Percentiles rank a stretch among this genome's conserved stretches.
Evolutionary conservation across 2,329 filamentous ascomycete genomes (phyloP).

Genomic region (Aspergillus proliferans): DNA sequence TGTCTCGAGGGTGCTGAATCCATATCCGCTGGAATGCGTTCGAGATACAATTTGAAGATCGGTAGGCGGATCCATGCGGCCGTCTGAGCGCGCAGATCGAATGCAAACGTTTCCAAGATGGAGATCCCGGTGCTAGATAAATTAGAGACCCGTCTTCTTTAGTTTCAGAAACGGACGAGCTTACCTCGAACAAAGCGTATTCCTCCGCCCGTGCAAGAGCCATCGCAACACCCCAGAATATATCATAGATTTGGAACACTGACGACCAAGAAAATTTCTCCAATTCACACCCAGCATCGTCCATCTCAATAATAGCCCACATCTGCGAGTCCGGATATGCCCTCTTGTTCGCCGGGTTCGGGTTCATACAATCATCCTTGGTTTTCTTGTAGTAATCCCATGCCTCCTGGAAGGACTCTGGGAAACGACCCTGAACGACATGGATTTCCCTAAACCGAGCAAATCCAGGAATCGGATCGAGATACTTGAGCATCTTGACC

Average conservation of each 20-base stretch:
- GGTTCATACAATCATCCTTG: conserved; percentile 46
- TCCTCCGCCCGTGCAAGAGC: conserved; percentile 57
- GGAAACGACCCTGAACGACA: conserved; percentile 52
- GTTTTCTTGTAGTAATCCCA: conserved; percentile 36
- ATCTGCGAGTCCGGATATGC: conserved; percentile 52
- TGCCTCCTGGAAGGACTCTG: conserved; percentile 44
- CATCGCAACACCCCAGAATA: conserved; percentile 62
- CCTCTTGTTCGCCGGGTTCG: conserved; percentile 49
- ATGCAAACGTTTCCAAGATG: conserved; percentile 64
- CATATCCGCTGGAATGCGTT: conserved; percentile 38
- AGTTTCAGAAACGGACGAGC: background rate
- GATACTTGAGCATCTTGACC: conserved; percentile 49
- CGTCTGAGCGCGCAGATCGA: conserved; percentile 27
- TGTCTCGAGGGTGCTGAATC: conserved; percentile 52
- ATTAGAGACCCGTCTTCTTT: conserved; percentile 6
- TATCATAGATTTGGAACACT: conserved; percentile 51
- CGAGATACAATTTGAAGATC: conserved; percentile 24
- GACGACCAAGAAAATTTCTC: conserved; percentile 41
- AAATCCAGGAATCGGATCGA: conserved; percentile 57
- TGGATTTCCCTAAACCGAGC: conserved; percentile 56
- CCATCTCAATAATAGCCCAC: conserved; percentile 62
- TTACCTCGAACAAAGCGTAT: conserved; percentile 52
- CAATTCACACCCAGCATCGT: conserved; percentile 56
- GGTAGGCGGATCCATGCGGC: conserved; percentile 27
- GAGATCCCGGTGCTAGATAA: conserved; percentile 52